Evolutionary conservation across 352 stramenopile genomes (phyloP).

Genomic region (Phytopythium boreale): DNA sequence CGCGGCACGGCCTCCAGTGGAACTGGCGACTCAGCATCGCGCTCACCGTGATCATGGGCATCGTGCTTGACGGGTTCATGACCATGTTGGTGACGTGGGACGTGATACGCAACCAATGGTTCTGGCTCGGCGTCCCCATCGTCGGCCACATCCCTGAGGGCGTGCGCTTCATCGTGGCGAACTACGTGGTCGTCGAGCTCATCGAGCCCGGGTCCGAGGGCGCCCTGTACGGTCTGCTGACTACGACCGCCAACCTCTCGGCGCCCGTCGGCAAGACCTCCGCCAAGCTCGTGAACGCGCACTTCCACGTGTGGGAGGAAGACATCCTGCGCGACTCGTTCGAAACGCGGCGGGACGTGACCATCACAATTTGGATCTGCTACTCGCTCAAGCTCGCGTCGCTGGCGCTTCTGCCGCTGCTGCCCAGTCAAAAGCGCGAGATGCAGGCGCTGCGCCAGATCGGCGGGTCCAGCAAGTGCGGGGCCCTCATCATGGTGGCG

Average conservation of each 20-base stretch:
- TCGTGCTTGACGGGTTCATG: slow-evolving; percentile 43
- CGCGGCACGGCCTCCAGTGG: slow-evolving; percentile 43
- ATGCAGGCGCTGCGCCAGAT: slow-evolving; percentile 31
- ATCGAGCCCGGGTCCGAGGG: slow-evolving; percentile 49
- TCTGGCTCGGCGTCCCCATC: slow-evolving; percentile 56
- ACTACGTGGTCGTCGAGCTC: slow-evolving; percentile 60
- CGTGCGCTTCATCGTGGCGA: slow-evolving; percentile 53
- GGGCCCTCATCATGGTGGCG: slow-evolving; percentile 30
- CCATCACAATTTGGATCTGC: slow-evolving; percentile 49
- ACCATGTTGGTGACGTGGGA: slow-evolving; percentile 55
- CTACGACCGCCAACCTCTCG: slow-evolving; percentile 44
- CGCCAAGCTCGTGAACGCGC: slow-evolving; percentile 54
- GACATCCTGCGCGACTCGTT: slow-evolving; percentile 45
- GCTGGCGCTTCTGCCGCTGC: slow-evolving; percentile 40
- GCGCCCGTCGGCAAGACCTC: slow-evolving; percentile 39
- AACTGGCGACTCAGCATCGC: slow-evolving; percentile 53
- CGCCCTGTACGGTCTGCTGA: slow-evolving; percentile 50
- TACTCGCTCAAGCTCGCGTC: slow-evolving; percentile 55
- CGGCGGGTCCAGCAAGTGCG: slow-evolving; percentile 38
- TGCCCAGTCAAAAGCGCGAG: slow-evolving; percentile 37
- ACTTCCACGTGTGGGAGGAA: slow-evolving; percentile 49
- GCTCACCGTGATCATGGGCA: slow-evolving; percentile 33
- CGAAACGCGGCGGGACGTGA: slow-evolving; percentile 49
- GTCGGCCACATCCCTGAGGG: slow-evolving; percentile 48
- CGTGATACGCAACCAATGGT: slow-evolving; percentile 53